Evolutionary conservation across 2,329 filamentous ascomycete species (phyloP), one percentile per base, ranked within the genome.

Genomic region (Calonectria naviculata): DNA sequence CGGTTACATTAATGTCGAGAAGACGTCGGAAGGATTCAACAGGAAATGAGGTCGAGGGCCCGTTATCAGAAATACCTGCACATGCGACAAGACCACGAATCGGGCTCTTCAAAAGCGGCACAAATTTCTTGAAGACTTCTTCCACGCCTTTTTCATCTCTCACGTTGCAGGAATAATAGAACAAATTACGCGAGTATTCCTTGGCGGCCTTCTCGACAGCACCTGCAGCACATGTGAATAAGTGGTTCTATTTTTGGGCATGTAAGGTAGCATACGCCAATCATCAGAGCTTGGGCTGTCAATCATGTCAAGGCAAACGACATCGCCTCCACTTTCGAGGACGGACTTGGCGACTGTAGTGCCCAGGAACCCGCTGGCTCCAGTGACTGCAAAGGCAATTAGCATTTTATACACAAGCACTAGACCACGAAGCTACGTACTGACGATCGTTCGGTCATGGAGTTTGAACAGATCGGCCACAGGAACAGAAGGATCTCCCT

Each of bases 1-100:
- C 87, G 12, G 83, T 85, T 74, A 85, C 87, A 73, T 89, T 89
- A 74, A 88, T 77, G 15, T 83, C 80, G 8, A 83, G 42, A 9
- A 82, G 54, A 5, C 73, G 74, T 10, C 71, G 65, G 36, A 80
- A 78, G 6, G 52, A n/a, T 5, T 74, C 72, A 15, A 76, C 72
- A 0, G 79, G 73, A 29, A 80, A 82, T 5, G 78, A 75, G 1
- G 71, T 71, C 0, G 81, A 73, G 0, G 78, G 77, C 1, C 71
- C 80, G 8, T 78, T 77, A 5, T 73, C 74, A 0, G 78, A 81
- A 0, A 83, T 64, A 5, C 80, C 82, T 3, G 82, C 82, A 26
- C 81, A 83, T 24, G 73, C 67, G 0, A 83, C 78, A 0, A 84
- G 70, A 2, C 82, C 82, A 1, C 79, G 75, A n/a, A 84, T 68